phyloP scores from a whole-genome alignment of 192 early-diverging fungal species.

The Coemansia sp. region DNA sequence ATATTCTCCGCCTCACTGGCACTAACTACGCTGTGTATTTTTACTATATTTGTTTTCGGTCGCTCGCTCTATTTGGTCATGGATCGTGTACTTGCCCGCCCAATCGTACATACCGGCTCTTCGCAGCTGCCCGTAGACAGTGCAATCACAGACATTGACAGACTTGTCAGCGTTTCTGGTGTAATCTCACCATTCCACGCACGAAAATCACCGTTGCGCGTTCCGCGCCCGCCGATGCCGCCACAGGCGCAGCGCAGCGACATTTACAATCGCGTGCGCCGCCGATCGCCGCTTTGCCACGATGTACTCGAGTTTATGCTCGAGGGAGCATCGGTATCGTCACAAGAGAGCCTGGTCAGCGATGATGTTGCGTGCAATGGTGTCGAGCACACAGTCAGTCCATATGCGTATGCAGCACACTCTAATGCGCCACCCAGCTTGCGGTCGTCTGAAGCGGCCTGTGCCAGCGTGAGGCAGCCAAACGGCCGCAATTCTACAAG shows the following conservation, averaged over 20 bases:
- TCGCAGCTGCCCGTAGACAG: slow-evolving; percentile 1
- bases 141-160: not conserved
- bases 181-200: slow-evolving; percentile 41
- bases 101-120: not conserved
- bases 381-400: not conserved
- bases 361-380: not conserved
- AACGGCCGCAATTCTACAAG: not conserved
- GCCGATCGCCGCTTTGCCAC: slow-evolving; percentile 50
- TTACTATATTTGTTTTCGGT: not conserved
- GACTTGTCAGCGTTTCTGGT: slow-evolving; percentile 9
- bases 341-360: slow-evolving; percentile 36
- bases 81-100: not conserved
- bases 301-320: slow-evolving; percentile 53
- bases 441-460: not conserved
- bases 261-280: slow-evolving; percentile 39
- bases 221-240: slow-evolving; percentile 3
- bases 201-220: slow-evolving; percentile 9
- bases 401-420: not conserved
- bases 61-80: not conserved
- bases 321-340: slow-evolving; percentile 40
- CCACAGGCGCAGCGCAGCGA: slow-evolving; percentile 10
- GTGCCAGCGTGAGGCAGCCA: not conserved
- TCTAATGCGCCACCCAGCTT: not conserved
- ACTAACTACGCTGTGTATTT: not conserved
- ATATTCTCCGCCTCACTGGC: not conserved